Evolutionary conservation across 148 eudicot genomes (phyloP), one percentile per base, ranked within the genome.

Genomic region (Diospyros kaki): DNA sequence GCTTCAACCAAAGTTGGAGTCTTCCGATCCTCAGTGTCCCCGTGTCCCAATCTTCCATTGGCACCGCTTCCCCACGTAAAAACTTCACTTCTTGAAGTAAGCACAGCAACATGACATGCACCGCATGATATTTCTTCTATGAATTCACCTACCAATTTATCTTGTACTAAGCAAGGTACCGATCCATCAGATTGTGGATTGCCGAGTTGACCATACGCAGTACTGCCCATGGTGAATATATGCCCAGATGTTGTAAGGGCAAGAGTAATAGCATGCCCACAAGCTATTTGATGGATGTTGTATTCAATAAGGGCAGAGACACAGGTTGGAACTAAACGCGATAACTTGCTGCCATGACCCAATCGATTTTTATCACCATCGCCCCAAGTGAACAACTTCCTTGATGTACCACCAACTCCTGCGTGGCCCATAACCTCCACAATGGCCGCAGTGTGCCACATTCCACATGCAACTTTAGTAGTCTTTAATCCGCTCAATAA

Each of bases 361-460:
- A 91, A 75, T 17, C 90, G 84, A 50, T 85, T 79, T 75, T 88
- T 93, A 71, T 89, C 98, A 17, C 98, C 96, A 69, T 91, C 94
- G 1, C 98, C 98, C 92, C 96, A 93, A 53, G 96, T 93, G 81
- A 89, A 93, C 28, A 93, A 71, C 69, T 93, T 93, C 70, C 92
- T 82, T 1, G 98, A 86, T 12, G 79, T 58, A 48, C 77, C 79
- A 80, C 75, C 78, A 9, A 71, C 60, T 44, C 79, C 82, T 3
- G 76, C 43, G 2, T 87, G 84, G 69, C 51, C 72, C 67, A 59
- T 70, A 41, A 91, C 84, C 75, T 91, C 96, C 38, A 93, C 90
- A 71, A 91, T 87, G 18, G 98, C 96, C 46, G 94, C 94, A 66
- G 98, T 91, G 73, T 93, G 98, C 98, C 98, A 93, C 70, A 86